Conservation (phyloP, 805 yeast species). For the Cyberlindnera mississippiensis region DNA sequence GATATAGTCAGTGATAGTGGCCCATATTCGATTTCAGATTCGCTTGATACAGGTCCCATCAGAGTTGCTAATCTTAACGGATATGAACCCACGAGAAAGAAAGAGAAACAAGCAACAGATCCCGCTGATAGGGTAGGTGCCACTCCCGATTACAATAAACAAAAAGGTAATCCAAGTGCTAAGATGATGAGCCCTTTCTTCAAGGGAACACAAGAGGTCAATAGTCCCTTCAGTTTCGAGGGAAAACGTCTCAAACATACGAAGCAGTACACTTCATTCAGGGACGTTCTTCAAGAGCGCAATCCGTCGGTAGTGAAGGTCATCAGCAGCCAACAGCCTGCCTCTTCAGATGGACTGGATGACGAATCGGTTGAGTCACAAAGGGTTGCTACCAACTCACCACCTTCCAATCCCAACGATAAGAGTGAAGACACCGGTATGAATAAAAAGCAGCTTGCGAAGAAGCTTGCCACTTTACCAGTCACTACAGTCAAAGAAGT, state of each 20-base stretch:
- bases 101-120: background rate
- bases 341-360: background rate
- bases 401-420: slow-evolving; percentile 20
- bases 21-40: background rate
- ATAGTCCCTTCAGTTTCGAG: slow-evolving; percentile 19
- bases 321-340: slow-evolving; percentile 9
- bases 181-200: background rate
- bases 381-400: slow-evolving; percentile 20
- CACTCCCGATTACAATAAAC: background rate
- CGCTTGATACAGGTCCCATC: background rate
- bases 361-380: background rate
- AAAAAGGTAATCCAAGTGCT: background rate
- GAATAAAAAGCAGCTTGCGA: slow-evolving; percentile 7
- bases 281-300: slow-evolving; percentile 14
- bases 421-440: slow-evolving; percentile 1
- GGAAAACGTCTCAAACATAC: slow-evolving; percentile 8
- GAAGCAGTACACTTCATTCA: slow-evolving; percentile 11
- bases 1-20: background rate
- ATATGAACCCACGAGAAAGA: background rate
- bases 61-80: background rate
- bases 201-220: background rate
- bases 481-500: slow-evolving; percentile 2
- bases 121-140: too few relatives aligned
- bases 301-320: slow-evolving; percentile 11
- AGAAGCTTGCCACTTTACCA: slow-evolving; percentile 3